Percentiles rank a stretch among this genome's conserved stretches.
Conservation (phyloP, 306 rosid genomes). For the Elaeagnus macrophylla region DNA sequence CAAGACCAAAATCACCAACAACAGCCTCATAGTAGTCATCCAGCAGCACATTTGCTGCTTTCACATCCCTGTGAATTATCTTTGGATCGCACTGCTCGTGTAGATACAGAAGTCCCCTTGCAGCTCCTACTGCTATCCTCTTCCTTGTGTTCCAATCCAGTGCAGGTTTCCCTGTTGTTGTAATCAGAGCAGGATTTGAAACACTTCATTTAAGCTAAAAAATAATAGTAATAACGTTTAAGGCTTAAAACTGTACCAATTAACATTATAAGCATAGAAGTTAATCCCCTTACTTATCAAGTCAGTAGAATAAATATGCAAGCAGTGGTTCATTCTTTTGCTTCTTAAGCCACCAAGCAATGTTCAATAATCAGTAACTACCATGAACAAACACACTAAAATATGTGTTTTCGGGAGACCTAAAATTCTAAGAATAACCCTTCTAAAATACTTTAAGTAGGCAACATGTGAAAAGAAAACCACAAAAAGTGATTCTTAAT, state of each 20-base stretch:
- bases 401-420: too few species aligned
- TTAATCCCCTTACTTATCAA: too few species aligned
- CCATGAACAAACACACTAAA: too few species aligned
- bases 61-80: slow-evolving; percentile 95
- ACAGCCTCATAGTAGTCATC: slow-evolving; percentile 80
- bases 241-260: background rate
- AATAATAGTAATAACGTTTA: background rate
- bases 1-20: slow-evolving; percentile 97
- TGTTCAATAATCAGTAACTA: too few species aligned
- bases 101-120: slow-evolving; percentile 86
- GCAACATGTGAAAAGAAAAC: too few species aligned
- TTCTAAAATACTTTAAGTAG: too few species aligned
- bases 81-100: slow-evolving; percentile 98
- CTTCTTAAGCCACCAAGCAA: too few species aligned
- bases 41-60: slow-evolving; percentile 93
- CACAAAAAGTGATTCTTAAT: too few species aligned
- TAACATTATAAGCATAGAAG: background rate
- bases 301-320: too few species aligned
- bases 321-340: too few species aligned
- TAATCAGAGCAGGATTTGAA: background rate
- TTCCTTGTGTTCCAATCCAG: slow-evolving; percentile 93
- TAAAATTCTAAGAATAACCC: too few species aligned
- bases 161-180: slow-evolving; percentile 75
- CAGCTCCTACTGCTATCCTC: slow-evolving; percentile 92
- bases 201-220: background rate